Conservation (phyloP, 441 rosid genomes). For the Breynia disticha region DNA sequence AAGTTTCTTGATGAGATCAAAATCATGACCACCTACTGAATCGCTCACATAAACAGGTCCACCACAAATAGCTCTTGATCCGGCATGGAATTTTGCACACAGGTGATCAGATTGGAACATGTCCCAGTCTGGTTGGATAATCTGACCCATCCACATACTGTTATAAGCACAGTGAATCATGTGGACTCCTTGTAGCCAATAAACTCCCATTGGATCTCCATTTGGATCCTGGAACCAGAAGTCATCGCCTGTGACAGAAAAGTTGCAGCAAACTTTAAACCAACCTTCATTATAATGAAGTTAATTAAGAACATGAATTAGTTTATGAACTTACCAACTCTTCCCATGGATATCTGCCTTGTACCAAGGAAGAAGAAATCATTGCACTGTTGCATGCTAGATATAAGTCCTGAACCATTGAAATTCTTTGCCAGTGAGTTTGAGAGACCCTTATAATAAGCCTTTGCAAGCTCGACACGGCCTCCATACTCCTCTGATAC, state of each 20-base stretch:
- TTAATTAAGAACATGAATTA: not conserved
- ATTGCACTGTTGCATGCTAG: conserved; percentile 85
- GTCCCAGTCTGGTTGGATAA: conserved; percentile 83
- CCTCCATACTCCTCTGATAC: conserved; percentile 67
- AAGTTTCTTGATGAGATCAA: conserved; percentile 51
- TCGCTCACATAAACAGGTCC: conserved; percentile 80
- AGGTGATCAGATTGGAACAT: conserved; percentile 82
- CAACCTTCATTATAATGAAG: not conserved
- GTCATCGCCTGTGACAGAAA: conserved; percentile 46
- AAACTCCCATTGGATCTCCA: conserved; percentile 73
- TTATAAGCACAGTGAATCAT: conserved; percentile 78
- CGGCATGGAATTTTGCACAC: conserved; percentile 74
- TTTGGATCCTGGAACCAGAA: conserved; percentile 84
- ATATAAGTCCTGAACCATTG: conserved; percentile 50
- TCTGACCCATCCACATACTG: conserved; percentile 78
- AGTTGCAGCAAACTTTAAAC: not conserved
- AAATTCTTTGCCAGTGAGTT: conserved; percentile 57
- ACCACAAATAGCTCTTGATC: conserved; percentile 70
- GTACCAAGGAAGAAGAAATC: conserved; percentile 81
- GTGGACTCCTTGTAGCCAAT: conserved; percentile 76
- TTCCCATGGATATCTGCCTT: conserved; percentile 57
- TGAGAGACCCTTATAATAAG: conserved; percentile 47
- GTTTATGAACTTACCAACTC: conserved; percentile 43
- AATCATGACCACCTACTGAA: conserved; percentile 51
- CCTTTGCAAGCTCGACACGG: conserved; percentile 58